Percentiles rank a stretch among this genome's conserved stretches.
Conservation (phyloP, 345 rosid genomes). For the Brassica rapa region DNA sequence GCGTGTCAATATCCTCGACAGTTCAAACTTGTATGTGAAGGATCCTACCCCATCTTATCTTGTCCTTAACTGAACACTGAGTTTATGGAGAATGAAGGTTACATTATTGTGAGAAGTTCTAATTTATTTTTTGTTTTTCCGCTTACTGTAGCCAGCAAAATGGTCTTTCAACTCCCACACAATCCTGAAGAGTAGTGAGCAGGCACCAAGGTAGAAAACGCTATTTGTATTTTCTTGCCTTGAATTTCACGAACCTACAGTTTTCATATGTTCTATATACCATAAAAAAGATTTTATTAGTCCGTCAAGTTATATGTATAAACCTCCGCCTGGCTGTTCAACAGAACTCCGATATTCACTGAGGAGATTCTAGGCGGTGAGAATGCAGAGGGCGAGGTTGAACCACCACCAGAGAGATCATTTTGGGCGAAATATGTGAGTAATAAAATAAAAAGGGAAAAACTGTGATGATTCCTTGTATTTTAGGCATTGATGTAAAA, state of each 20-base stretch:
- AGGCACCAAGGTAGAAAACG: slow-evolving; percentile 72
- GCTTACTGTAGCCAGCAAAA: slow-evolving; percentile 68
- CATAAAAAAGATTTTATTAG: not conserved
- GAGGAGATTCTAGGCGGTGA: slow-evolving; percentile 65
- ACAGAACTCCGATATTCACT: slow-evolving; percentile 72
- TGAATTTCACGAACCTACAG: not conserved
- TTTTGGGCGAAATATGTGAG: slow-evolving; percentile 98
- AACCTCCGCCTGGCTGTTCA: slow-evolving; percentile 2
- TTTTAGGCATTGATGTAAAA: slow-evolving; percentile 1
- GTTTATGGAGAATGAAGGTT: slow-evolving; percentile 2
- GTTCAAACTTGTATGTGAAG: slow-evolving; percentile 17
- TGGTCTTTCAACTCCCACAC: slow-evolving; percentile 91
- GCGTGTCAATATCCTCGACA: slow-evolving; percentile 25
- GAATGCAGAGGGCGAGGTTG: slow-evolving; percentile 63
- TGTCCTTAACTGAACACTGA: not conserved
- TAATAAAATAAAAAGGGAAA: slow-evolving; percentile 1
- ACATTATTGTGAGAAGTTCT: slow-evolving; percentile 4
- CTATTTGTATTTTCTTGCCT: not conserved
- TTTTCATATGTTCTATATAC: not conserved
- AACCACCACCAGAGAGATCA: slow-evolving; percentile 76
- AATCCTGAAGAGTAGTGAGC: slow-evolving; percentile 76
- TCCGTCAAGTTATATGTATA: not conserved
- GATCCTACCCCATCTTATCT: slow-evolving; percentile 3
- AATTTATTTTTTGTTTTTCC: not conserved
- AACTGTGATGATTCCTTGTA: slow-evolving; percentile 1